Percentiles rank a stretch among this genome's conserved stretches.
Evolutionary conservation across 805 yeast species (phyloP).

Genomic region (Helenozyma rhizophorensis): DNA sequence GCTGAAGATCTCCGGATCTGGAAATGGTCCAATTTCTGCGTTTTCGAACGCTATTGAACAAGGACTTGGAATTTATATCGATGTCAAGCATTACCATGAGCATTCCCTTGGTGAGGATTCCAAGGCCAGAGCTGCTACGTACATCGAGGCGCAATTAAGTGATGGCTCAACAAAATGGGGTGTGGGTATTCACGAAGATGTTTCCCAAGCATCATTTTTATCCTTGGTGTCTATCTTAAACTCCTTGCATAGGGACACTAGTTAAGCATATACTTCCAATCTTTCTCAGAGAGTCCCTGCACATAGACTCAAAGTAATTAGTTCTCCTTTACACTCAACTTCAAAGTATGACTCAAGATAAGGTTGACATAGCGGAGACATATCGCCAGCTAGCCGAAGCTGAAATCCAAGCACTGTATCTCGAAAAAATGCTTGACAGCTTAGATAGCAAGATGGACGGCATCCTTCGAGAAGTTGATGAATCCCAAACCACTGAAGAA

Average conservation of each 20-base stretch:
- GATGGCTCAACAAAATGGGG: conserved; percentile 59
- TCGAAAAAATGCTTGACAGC: conserved; percentile 62
- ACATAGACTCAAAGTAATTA: no score
- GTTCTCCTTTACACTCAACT: no score
- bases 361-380: conserved; percentile 47
- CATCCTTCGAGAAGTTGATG: conserved; percentile 49
- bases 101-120: conserved; percentile 78
- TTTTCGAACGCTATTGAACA: conserved; percentile 42
- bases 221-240: conserved; percentile 66
- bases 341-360: conserved; percentile 27
- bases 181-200: conserved; percentile 88
- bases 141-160: conserved; percentile 34
- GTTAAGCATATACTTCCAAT: neutral
- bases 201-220: conserved; percentile 76
- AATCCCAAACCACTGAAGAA: no score
- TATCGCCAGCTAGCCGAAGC: conserved; percentile 63
- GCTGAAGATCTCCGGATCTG: conserved; percentile 49
- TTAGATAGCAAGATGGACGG: conserved; percentile 62
- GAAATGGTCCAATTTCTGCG: conserved; percentile 83
- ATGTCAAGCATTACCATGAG: conserved; percentile 69
- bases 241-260: conserved; percentile 23
- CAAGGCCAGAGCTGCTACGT: conserved; percentile 71
- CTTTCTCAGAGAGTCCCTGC: no score
- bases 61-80: conserved; percentile 45
- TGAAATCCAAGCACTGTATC: conserved; percentile 54